These are phyloP conservation scores for Lycium ferocissimum DNA, from an alignment of 257 asterid genomes.

Conservation along the genomic window DNA sequence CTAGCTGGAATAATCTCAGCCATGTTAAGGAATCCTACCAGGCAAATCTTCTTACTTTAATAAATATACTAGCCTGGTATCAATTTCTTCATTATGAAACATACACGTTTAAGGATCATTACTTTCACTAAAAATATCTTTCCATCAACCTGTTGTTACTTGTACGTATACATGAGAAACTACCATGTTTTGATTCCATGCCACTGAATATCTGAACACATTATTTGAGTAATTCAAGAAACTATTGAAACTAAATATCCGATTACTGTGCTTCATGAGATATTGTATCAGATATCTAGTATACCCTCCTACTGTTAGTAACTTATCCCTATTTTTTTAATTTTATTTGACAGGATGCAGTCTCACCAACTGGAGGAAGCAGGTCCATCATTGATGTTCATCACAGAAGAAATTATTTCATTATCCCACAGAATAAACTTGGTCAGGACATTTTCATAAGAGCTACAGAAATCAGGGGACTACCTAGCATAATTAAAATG, in stretches of 20 bases:
- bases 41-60: conserved; percentile 48
- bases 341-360: conserved; percentile 61
- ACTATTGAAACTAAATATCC: not conserved
- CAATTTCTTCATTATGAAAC: conserved; percentile 7
- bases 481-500: conserved; percentile 64
- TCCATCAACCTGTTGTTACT: conserved; percentile 13
- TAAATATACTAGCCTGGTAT: conserved; percentile 13
- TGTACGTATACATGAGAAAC: not conserved
- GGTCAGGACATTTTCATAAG: conserved; percentile 86
- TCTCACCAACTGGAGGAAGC: conserved; percentile 53
- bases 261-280: conserved; percentile 26
- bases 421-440: conserved; percentile 86
- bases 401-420: conserved; percentile 66
- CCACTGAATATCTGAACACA: not conserved
- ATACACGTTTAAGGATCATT: conserved; percentile 20
- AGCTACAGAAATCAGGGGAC: conserved; percentile 58
- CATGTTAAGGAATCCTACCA: conserved; percentile 56
- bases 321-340: conserved; percentile 18
- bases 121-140: not conserved
- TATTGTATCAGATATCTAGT: conserved; percentile 22
- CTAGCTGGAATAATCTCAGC: conserved; percentile 91
- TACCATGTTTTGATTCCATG: not conserved
- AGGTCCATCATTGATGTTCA: conserved; percentile 71
- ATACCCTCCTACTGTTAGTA: conserved; percentile 33
- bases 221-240: conserved; percentile 5